Base-by-base conservation (phyloP, 2,329 filamentous ascomycete species). In the Orbilia blumenaviensis region DNA sequence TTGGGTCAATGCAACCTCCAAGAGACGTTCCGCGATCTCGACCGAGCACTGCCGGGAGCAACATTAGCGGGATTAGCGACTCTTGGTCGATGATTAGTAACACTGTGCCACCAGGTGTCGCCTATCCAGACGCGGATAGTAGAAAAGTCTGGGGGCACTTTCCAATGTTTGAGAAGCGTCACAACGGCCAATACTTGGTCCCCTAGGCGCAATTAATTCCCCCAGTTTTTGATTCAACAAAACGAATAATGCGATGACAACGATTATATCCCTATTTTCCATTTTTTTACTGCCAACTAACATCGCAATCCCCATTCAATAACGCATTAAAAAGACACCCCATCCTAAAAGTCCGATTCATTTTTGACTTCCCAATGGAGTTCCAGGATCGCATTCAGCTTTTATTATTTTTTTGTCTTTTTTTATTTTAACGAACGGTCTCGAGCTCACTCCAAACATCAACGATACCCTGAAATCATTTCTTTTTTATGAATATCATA, bases 71-170 rank as follows among this genome's bases (percentile, higher is more conserved):
- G 16, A 68, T 68, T 58, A 76, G 72, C 16, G 72, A 76, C 60
- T 76, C 72, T 46, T 76, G 72, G 72, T 68, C 72, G 8, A 76
- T 74, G 69, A 74, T 74, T 67, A 74, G 69, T 48, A 74, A 74
- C 44, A 74, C 69, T 2, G 69, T 67, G 8, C 69, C 69, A 10
- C 69, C 69, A n/a, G 69, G 69, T 23, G 62, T 74, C 21, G 34
- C 69, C 10, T 74, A 74, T 41, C 69, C 69, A 3, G 69, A 74
- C 34, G 69, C 69, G 8, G 69, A 74, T 27, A 74, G 69, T 21
- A 34, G 69, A 54, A 74, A 74, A 23, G 69, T 74, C 25, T 74
- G 69, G 69, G 69, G 69, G 7, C 52, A 74, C 54, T 74, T 74
- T 25, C 69, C 69, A 16, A 74, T 74, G 44, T 74, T 74, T 25